Conservation (phyloP, 306 rosid genomes). For the Castanea sativa region DNA sequence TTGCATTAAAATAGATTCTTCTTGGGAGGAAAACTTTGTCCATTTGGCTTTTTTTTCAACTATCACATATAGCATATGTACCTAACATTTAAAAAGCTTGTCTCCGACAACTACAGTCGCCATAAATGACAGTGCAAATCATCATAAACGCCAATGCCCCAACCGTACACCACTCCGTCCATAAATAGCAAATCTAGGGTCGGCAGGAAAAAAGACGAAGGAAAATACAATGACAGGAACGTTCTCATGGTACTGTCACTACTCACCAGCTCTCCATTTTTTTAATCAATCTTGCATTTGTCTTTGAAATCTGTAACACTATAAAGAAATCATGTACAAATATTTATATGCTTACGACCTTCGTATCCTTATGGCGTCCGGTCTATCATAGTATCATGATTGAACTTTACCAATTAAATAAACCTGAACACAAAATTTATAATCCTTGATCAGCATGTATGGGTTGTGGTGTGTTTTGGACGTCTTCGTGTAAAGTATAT, state of each 20-base stretch:
- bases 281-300: background rate
- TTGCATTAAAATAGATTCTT: no score
- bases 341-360: no score
- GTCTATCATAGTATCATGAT: no score
- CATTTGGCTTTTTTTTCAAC: background rate
- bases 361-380: no score
- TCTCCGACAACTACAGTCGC: slow-evolving; percentile 24
- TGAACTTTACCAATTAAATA: no score
- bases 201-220: background rate
- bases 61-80: background rate
- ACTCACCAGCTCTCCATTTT: background rate
- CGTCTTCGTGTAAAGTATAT: no score
- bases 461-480: no score
- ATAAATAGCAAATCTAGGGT: background rate
- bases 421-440: no score
- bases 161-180: background rate
- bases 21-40: no score
- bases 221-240: background rate
- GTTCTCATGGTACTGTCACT: no score
- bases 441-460: no score
- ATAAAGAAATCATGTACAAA: background rate
- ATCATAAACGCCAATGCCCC: background rate
- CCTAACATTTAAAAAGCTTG: slow-evolving; percentile 13
- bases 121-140: slow-evolving; percentile 25
- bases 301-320: background rate